A percentile compares a stretch with the other conserved stretches of the same genome.
Conservation (phyloP, 208 protist species). For the Angomonas ambiguus region DNA sequence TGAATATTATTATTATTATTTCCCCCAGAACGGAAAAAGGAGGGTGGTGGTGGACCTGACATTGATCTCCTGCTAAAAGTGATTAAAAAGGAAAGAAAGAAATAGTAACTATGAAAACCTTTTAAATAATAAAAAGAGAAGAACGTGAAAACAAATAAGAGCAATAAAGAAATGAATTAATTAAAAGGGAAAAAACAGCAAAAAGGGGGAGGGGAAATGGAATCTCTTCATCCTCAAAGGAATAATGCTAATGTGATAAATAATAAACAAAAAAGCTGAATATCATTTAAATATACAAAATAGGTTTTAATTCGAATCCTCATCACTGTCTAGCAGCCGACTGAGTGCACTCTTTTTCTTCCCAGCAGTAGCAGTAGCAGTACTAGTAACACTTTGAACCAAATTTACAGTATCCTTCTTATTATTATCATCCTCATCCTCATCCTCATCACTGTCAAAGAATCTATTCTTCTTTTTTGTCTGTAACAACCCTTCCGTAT, state of each 20-base stretch:
- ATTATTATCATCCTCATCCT: neutral
- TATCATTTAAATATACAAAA: no score
- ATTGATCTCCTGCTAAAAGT: neutral
- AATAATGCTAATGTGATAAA: no score
- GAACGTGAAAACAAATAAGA: neutral
- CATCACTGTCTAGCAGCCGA: neutral
- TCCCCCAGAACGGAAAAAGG: no score
- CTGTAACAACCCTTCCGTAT: neutral
- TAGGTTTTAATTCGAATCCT: neutral
- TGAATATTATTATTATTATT: neutral
- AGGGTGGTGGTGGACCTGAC: neutral
- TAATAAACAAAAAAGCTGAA: no score
- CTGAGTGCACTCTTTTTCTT: neutral
- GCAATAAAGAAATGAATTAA: neutral
- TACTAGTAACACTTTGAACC: no score
- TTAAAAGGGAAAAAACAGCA: neutral
- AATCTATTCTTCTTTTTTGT: neutral
- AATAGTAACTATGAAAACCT: neutral
- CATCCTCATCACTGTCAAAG: neutral
- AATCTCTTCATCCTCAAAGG: no score
- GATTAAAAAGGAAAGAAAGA: neutral
- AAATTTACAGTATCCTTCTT: no score
- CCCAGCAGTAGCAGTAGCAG: no score
- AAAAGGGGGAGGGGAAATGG: no score
- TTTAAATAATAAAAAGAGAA: constrained; percentile 1